phyloP scores from a whole-genome alignment of 768 basidiomycete species.

The Ramaria rubella region DNA sequence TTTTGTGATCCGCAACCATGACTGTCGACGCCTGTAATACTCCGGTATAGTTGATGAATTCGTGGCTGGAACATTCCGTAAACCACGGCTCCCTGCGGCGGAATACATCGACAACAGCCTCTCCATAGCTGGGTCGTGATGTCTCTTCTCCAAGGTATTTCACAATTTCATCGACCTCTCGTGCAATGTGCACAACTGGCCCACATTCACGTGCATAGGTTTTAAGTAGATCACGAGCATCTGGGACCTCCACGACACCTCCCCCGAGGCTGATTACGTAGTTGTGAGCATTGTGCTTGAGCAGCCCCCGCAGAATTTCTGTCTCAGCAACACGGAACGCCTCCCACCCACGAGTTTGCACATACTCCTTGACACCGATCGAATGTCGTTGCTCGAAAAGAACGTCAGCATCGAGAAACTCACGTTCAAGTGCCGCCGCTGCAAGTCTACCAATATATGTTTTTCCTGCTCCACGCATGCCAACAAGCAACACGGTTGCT shows the following conservation, averaged over 20 bases:
- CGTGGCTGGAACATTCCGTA: conserved; percentile 69
- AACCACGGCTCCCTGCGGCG: conserved; percentile 82
- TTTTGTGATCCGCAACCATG: neutral
- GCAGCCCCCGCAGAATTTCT: conserved; percentile 58
- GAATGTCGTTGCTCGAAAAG: conserved; percentile 62
- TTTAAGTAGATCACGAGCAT: conserved; percentile 65
- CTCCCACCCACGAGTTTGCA: conserved; percentile 78
- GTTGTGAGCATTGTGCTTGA: conserved; percentile 45
- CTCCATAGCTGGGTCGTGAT: conserved; percentile 81
- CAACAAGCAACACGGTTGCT: conserved; percentile 71
- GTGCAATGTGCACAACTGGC: conserved; percentile 77
- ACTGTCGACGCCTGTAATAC: conserved; percentile 10
- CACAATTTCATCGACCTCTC: conserved; percentile 77
- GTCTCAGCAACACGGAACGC: conserved; percentile 83
- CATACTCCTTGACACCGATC: conserved; percentile 65
- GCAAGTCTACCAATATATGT: conserved; percentile 80
- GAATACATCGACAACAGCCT: conserved; percentile 80
- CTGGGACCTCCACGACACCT: conserved; percentile 84
- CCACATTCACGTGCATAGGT: conserved; percentile 54
- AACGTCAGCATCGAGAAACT: conserved; percentile 78
- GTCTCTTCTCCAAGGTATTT: conserved; percentile 71
- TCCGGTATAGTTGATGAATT: conserved; percentile 72
- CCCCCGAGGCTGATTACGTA: conserved; percentile 90
- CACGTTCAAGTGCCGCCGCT: conserved; percentile 63
- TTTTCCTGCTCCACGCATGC: conserved; percentile 98